phyloP scores from a whole-genome alignment of 2,329 filamentous ascomycete species.

The Aspergillus sp. region DNA sequence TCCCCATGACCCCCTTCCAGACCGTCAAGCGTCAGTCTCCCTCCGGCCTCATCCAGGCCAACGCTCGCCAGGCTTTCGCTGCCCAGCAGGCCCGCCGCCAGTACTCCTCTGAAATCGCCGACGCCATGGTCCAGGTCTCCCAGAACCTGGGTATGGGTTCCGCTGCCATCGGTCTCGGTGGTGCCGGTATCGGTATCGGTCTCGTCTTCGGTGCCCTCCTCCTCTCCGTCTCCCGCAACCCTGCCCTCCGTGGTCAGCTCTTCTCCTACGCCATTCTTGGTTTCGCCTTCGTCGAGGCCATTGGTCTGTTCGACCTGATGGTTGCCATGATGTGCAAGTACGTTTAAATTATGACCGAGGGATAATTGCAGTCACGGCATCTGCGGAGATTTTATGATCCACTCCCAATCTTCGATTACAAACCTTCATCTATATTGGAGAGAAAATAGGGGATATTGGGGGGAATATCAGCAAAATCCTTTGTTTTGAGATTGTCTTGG shows the following conservation, averaged over 20 bases:
- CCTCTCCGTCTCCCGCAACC: conserved; percentile 90
- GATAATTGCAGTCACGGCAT: conserved; percentile 4
- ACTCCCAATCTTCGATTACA: neutral
- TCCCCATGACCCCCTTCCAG: conserved; percentile 61
- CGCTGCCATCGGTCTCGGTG: conserved; percentile 85
- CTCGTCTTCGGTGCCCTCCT: conserved; percentile 90
- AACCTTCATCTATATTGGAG: neutral
- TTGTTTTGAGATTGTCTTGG: conserved; percentile 7
- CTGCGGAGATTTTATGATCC: conserved; percentile 1
- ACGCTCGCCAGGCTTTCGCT: conserved; percentile 61
- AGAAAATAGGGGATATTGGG: neutral
- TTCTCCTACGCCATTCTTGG: conserved; percentile 95
- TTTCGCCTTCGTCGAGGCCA: conserved; percentile 91
- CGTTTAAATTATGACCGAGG: conserved; percentile 49
- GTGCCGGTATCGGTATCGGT: conserved; percentile 75
- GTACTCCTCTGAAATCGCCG: conserved; percentile 85
- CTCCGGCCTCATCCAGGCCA: conserved; percentile 66
- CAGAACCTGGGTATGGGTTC: conserved; percentile 88
- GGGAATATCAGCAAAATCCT: conserved; percentile 4
- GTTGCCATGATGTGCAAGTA: conserved; percentile 94
- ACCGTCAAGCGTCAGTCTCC: conserved; percentile 74
- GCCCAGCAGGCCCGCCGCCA: conserved; percentile 67
- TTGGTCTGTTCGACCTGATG: conserved; percentile 79
- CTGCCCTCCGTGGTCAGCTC: conserved; percentile 89
- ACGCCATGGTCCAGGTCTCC: conserved; percentile 84